Percentiles rank a stretch among this genome's conserved stretches.
phyloP scores from a whole-genome alignment of 1,139 yeast genomes.

The Spathaspora sp. region DNA sequence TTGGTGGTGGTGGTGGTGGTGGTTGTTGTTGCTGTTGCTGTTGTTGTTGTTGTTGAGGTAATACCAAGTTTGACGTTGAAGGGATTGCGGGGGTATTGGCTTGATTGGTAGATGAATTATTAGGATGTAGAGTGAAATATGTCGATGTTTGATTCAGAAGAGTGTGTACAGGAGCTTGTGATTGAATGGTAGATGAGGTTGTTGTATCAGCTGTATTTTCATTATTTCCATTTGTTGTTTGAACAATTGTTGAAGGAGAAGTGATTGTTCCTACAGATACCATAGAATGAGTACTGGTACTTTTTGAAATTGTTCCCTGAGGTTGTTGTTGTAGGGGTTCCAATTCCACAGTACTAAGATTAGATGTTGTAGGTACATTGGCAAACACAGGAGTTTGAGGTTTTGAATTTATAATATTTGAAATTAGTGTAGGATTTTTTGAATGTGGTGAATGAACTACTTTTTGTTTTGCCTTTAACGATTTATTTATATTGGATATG shows the following conservation, averaged over 20 bases:
- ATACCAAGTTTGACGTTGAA: background rate
- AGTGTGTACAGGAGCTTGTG: conserved; percentile 5
- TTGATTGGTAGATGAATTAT: conserved; percentile 8
- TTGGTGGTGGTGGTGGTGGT: conserved; percentile 2
- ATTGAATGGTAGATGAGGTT: background rate
- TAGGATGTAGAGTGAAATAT: conserved; percentile 12
- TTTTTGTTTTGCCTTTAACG: conserved; percentile 43
- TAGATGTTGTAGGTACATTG: background rate
- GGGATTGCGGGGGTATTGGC: background rate
- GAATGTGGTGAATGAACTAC: conserved; percentile 39
- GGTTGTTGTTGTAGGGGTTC: conserved; percentile 3
- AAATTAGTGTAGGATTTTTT: conserved; percentile 32
- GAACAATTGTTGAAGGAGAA: background rate
- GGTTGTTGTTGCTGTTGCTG: background rate
- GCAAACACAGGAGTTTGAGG: conserved; percentile 20
- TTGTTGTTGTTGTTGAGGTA: background rate
- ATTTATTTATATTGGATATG: conserved; percentile 38
- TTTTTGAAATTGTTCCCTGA: conserved; percentile 7
- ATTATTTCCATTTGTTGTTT: background rate
- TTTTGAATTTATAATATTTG: conserved; percentile 37
- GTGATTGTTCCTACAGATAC: background rate
- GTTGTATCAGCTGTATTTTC: background rate
- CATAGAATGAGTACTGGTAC: conserved; percentile 5
- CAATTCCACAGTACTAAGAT: conserved; percentile 1
- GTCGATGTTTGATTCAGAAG: conserved; percentile 1